Base-by-base conservation (phyloP, 352 stramenopile genomes). In the Phytophthora tentaculata region DNA sequence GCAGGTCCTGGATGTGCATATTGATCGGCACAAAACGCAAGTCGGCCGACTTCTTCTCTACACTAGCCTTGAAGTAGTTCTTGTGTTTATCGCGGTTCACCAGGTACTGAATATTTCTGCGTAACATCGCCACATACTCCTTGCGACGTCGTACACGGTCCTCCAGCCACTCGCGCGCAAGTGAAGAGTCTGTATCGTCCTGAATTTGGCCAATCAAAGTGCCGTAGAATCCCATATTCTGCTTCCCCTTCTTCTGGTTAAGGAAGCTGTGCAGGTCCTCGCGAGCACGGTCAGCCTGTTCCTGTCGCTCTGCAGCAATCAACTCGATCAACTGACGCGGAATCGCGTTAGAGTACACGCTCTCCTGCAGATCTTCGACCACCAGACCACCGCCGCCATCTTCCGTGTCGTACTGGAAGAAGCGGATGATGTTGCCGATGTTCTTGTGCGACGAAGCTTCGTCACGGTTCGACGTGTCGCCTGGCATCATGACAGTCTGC, bases 71-170 rank as follows among this genome's bases (percentile, higher is more conserved):
- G 76, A 96, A 96, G 45, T 95, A 95, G 52, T 89, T 81, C 54
- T 95, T 95, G 80, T 96, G 83, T 58, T 95, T 95, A 72, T 95
- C 87, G 19, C 87, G 87, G 44, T 94, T 92, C 28, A 96, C 87
- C 24, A 94, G 54, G 39, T 91, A 92, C 61, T 96, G 89, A 32
- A 94, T 91, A 49, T 95, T 94, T 66, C 92, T 88, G 2, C 86
- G 83, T 5, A 95, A 63, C 67, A 91, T 77, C 7, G 83, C 60
- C n/a, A 96, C 74, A 64, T 96, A 96, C 35, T 95, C 87, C 26
- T 92, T 91, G 10, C 87, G 81, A 56, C 89, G 86, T 56, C 88
- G 80, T 14, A 96, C 58, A 45, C 89, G 85, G 20, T 80, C 81
- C 50, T 96, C 87, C 10, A 96, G 81, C 89, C 89, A 96, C 48